Evolutionary conservation across 2,329 filamentous ascomycete species (phyloP).

Genomic region (Periglandula ipomoeae): DNA sequence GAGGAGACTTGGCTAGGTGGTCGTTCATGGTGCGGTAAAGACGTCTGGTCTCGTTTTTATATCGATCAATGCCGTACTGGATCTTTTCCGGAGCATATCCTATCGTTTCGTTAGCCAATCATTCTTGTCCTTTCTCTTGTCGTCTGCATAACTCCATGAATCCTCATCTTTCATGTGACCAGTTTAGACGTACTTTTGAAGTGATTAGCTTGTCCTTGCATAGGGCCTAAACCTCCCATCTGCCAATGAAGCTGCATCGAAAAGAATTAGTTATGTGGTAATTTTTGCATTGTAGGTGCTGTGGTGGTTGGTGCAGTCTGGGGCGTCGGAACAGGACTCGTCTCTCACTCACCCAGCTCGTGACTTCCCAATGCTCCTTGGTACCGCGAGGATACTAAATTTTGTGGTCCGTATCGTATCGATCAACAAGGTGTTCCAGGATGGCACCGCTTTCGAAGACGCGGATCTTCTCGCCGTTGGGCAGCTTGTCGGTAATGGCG

Average conservation of each 20-base stretch:
- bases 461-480: slow-evolving; percentile 62
- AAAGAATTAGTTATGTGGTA: too few species aligned
- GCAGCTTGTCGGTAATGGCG: slow-evolving; percentile 70
- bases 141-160: too few species aligned
- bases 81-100: slow-evolving; percentile 75
- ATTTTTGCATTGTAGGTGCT: too few species aligned
- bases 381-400: slow-evolving; percentile 67
- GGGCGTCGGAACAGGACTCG: background rate
- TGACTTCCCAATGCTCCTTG: slow-evolving; percentile 69
- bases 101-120: slow-evolving; percentile 16
- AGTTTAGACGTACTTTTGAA: slow-evolving; percentile 49
- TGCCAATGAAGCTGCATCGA: slow-evolving; percentile 66
- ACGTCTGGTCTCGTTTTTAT: slow-evolving; percentile 74
- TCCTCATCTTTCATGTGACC: too few species aligned
- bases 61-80: slow-evolving; percentile 72
- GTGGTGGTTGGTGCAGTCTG: too few species aligned
- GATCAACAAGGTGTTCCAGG: slow-evolving; percentile 72
- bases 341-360: slow-evolving; percentile 54
- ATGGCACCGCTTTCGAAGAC: slow-evolving; percentile 81
- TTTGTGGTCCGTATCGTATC: slow-evolving; percentile 75
- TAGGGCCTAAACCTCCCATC: slow-evolving; percentile 72
- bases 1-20: slow-evolving; percentile 50
- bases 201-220: slow-evolving; percentile 77
- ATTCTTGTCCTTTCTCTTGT: background rate
- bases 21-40: slow-evolving; percentile 71